phyloP scores from a whole-genome alignment of 257 asterid genomes.

The Nicotiana sylvestris region DNA sequence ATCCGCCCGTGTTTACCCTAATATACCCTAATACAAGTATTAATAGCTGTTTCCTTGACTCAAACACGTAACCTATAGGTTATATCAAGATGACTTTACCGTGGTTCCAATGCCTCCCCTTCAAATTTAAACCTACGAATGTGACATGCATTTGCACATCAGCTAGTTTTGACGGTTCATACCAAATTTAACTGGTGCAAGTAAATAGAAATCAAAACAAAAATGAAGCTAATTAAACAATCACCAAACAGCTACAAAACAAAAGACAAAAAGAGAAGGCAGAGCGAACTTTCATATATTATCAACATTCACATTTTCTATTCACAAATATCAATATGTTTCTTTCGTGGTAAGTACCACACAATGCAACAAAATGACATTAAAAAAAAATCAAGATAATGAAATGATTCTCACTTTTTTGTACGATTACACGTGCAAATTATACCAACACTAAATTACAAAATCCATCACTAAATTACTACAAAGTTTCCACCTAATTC shows the following conservation, averaged over 20 bases:
- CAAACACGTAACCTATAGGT: too few relatives aligned
- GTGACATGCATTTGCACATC: background rate
- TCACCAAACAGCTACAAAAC: background rate
- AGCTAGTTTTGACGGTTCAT: background rate
- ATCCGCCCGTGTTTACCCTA: too few relatives aligned
- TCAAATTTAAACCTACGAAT: background rate
- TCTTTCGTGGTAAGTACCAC: background rate
- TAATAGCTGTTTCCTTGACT: too few relatives aligned
- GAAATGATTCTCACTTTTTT: constrained; percentile 1
- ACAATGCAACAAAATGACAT: background rate
- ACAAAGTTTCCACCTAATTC: background rate
- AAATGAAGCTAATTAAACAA: background rate
- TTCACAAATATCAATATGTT: background rate
- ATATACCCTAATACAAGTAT: too few relatives aligned
- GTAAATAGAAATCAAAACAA: too few relatives aligned
- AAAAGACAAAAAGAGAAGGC: background rate
- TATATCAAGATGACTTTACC: too few relatives aligned
- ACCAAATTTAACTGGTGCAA: background rate
- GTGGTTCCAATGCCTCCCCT: too few relatives aligned
- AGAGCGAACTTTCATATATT: background rate
- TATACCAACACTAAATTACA: background rate
- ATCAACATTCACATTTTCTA: background rate
- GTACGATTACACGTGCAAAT: constrained; percentile 1
- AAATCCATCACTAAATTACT: constrained; percentile 9
- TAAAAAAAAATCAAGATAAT: background rate